These are phyloP conservation scores for Chenopodium formosanum DNA, from an alignment of 148 eudicot genomes.

Conservation along the genomic window DNA sequence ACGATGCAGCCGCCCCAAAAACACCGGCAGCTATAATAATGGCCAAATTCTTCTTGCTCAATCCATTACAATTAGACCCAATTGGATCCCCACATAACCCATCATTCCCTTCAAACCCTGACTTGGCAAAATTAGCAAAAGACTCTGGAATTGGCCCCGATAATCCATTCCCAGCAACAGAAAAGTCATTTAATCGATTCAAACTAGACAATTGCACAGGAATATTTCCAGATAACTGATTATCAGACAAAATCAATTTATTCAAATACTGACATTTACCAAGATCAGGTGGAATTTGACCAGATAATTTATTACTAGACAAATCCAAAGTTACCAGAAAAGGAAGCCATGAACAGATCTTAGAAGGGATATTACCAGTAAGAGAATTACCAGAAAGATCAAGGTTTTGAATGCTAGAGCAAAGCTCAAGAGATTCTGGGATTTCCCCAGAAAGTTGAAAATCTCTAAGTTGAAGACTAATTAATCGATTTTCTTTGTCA, in stretches of 20 bases:
- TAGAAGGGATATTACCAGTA: slow-evolving; percentile 53
- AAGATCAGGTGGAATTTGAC: slow-evolving; percentile 57
- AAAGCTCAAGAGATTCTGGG: slow-evolving; percentile 50
- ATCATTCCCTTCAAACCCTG: slow-evolving; percentile 47
- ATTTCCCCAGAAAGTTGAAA: slow-evolving; percentile 49
- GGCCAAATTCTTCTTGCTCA: slow-evolving; percentile 64
- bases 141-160: slow-evolving; percentile 51
- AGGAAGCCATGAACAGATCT: slow-evolving; percentile 70
- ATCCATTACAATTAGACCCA: slow-evolving; percentile 49
- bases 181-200: slow-evolving; percentile 46
- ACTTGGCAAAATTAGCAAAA: slow-evolving; percentile 19
- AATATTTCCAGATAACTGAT: slow-evolving; percentile 52
- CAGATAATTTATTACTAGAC: slow-evolving; percentile 55
- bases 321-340: slow-evolving; percentile 62
- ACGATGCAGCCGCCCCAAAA: slow-evolving; percentile 57
- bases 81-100: slow-evolving; percentile 68
- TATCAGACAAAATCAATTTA: slow-evolving; percentile 42
- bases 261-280: slow-evolving; percentile 62
- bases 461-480: slow-evolving; percentile 42
- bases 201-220: slow-evolving; percentile 57
- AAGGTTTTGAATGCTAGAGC: slow-evolving; percentile 51
- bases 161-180: slow-evolving; percentile 57
- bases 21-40: slow-evolving; percentile 84
- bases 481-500: slow-evolving; percentile 58
- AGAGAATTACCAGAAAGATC: slow-evolving; percentile 70